Percentiles rank a stretch among this genome's conserved stretches.
These are phyloP conservation scores for Chlamydomonas schloesseri DNA, from an alignment of 139 green algal genomes.

Conservation along the genomic window DNA sequence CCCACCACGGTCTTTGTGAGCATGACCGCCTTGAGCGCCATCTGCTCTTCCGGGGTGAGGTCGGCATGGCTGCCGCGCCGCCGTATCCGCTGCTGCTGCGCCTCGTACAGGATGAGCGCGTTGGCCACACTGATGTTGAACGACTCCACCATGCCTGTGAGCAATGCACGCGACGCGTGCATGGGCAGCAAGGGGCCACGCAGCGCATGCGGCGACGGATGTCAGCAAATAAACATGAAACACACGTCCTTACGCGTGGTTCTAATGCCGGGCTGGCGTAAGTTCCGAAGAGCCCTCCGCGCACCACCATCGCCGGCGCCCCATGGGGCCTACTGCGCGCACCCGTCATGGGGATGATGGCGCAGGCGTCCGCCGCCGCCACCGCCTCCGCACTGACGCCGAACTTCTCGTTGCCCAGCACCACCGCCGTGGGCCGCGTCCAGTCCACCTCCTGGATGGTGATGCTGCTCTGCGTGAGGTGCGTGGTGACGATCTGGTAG, in stretches of 20 bases:
- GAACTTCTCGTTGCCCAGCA: conserved; percentile 85
- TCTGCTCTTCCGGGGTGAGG: conserved; percentile 50
- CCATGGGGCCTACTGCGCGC: too few relatives aligned
- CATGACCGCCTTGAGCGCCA: conserved; percentile 59
- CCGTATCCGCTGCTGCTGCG: conserved; percentile 52
- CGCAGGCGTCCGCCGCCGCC: conserved; percentile 66
- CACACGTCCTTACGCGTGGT: too few relatives aligned
- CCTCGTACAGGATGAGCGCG: conserved; percentile 76
- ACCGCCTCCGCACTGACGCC: conserved; percentile 76
- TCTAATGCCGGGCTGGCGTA: too few relatives aligned
- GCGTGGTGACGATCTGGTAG: conserved; percentile 69
- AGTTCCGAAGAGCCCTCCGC: too few relatives aligned
- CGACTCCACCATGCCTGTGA: conserved; percentile 85
- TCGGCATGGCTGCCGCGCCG: conserved; percentile 57
- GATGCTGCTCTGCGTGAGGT: conserved; percentile 45
- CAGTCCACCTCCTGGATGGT: conserved; percentile 78
- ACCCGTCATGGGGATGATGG: conserved; percentile 75
- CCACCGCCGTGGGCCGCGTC: conserved; percentile 79
- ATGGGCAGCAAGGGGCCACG: too few relatives aligned
- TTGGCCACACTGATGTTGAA: conserved; percentile 86
- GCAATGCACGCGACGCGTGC: too few relatives aligned
- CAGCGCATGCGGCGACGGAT: too few relatives aligned
- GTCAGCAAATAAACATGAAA: too few relatives aligned
- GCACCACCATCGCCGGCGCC: too few relatives aligned
- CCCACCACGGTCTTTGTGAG: conserved; percentile 62